Evolutionary conservation across 2,329 filamentous ascomycete species (phyloP), one percentile per base, ranked within the genome.

Genomic region (Emydomyces testavorans): DNA sequence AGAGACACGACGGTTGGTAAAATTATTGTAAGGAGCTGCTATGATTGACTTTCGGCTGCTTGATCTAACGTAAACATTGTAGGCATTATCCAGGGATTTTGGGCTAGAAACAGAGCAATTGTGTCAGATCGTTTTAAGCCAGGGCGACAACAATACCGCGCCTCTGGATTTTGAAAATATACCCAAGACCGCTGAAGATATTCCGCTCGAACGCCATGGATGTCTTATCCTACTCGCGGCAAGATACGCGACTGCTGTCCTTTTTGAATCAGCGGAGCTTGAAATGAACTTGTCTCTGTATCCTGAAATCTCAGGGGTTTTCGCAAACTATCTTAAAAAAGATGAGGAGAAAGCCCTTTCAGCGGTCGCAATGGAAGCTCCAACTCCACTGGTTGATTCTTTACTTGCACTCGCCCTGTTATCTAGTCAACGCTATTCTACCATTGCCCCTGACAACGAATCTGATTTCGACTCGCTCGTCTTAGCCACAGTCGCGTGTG

Each of bases 1-100:
- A 67, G 77, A 32, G 71, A 76, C 49, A 70, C 75, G 50, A 73
- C 76, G 8, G 63, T 80, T 47, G 76, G 75, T 0, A 77, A 78
- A 54, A 68, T 80, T 6, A 68, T 73, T 34, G 69, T 71, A 62
- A 31, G 66, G 58, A 10, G 1, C 16, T n/a, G 10, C 21, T 8
- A 13, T 18, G 10, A 13, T 37, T 13, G 23, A 10, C 29, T n/a
- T 10, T 36, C 1, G n/a, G n/a, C n/a, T 8, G 1, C 37, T 15
- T 28, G 26, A 45, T 24, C 50, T 55, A 47, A 52, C 29, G 31
- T 20, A 26, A 6, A 6, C 49, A n/a, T n/a, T 28, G 13, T 8
- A 70, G 56, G 75, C 74, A 28, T 59, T 80, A 28, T 74, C 75
- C 5, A 68, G 72, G 52, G 76, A 79, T 54, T 64, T 79, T 23